These are phyloP conservation scores for Laguncularia racemosa DNA, from an alignment of 345 rosid genomes.

Conservation along the genomic window DNA sequence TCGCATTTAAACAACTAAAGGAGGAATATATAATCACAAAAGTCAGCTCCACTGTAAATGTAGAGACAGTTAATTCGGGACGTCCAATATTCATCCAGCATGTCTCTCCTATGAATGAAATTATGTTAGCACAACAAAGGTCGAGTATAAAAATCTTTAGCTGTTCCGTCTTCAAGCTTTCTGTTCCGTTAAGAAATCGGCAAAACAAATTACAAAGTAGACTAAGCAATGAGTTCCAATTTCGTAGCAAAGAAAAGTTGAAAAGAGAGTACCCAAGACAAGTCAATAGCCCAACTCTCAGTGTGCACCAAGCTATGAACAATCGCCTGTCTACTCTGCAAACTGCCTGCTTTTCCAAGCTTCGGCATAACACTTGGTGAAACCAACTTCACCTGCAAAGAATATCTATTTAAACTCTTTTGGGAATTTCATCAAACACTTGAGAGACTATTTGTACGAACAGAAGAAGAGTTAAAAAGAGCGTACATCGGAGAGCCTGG, in stretches of 20 bases:
- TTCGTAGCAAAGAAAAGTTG: not conserved
- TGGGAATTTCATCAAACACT: slow-evolving; percentile 25
- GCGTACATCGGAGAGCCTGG: slow-evolving; percentile 58
- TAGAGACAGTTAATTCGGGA: too few species aligned
- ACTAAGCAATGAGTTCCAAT: too few species aligned
- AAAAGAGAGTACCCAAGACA: slow-evolving; percentile 60
- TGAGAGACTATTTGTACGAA: not conserved
- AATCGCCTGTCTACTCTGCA: slow-evolving; percentile 88
- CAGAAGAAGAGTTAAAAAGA: not conserved
- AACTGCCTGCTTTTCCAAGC: slow-evolving; percentile 88
- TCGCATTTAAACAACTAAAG: too few species aligned
- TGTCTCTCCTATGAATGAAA: too few species aligned
- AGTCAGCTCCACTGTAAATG: too few species aligned
- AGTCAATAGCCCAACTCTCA: slow-evolving; percentile 93
- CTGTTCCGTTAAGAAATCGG: too few species aligned
- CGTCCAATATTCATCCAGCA: too few species aligned
- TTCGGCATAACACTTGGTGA: slow-evolving; percentile 88
- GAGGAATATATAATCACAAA: too few species aligned
- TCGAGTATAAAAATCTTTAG: too few species aligned
- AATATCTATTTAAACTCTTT: not conserved
- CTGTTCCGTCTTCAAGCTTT: too few species aligned
- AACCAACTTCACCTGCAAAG: slow-evolving; percentile 63
- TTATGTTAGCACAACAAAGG: too few species aligned
- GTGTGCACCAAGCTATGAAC: slow-evolving; percentile 84
- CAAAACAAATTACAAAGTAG: too few species aligned